These are phyloP conservation scores for Solanum corneliomulleri DNA, from an alignment of 257 asterid genomes.

Conservation along the genomic window DNA sequence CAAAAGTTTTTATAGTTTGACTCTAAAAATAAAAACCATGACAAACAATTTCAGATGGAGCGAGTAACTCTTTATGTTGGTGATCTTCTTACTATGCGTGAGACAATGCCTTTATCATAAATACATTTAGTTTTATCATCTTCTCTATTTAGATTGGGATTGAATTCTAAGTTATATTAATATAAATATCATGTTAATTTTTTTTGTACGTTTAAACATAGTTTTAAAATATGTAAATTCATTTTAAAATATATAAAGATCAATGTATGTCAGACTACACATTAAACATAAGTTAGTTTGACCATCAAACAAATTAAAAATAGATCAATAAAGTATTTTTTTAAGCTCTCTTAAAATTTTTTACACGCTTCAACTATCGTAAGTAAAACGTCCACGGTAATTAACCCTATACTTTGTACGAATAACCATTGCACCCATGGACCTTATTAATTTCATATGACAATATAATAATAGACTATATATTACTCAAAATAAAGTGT, in stretches of 20 bases:
- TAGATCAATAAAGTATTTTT: neutral
- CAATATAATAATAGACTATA: neutral
- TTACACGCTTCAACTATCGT: too few relatives aligned
- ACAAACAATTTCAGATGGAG: too few relatives aligned
- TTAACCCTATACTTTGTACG: neutral
- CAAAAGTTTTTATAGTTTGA: too few relatives aligned
- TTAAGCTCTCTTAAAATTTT: too few relatives aligned
- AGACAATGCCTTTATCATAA: neutral
- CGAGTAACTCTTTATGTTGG: too few relatives aligned
- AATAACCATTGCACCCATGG: neutral
- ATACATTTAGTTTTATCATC: neutral
- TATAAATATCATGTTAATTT: too few relatives aligned
- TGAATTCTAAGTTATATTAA: too few relatives aligned
- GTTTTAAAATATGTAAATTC: neutral
- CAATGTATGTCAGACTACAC: neutral
- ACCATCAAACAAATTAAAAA: neutral
- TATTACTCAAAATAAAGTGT: neutral
- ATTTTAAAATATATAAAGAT: neutral
- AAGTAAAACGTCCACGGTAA: too few relatives aligned
- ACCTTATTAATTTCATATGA: too few relatives aligned
- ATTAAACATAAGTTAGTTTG: neutral
- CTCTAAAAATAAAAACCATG: too few relatives aligned
- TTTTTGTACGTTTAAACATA: neutral
- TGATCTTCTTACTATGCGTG: neutral
- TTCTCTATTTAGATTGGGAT: neutral